phyloP scores from a whole-genome alignment of 352 stramenopile species.

The Thraustochytrium sp. region DNA sequence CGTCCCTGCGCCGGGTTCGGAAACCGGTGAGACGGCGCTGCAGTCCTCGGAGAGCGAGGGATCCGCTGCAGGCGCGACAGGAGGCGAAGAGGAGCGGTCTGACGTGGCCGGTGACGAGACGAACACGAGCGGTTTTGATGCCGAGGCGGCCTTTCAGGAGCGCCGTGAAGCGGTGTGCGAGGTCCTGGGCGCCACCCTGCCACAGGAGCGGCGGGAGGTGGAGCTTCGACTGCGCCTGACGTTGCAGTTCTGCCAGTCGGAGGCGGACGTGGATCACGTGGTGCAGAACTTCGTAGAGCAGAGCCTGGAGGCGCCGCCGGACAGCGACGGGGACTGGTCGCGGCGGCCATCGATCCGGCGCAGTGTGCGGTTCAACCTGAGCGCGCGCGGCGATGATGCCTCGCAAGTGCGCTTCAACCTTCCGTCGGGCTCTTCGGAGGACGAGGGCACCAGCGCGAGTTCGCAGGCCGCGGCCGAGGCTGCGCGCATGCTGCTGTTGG shows the following conservation, averaged over 20 bases:
- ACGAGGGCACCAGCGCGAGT: no score
- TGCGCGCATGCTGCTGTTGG: no score
- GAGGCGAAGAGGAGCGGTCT: no score
- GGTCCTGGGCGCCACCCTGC: neutral
- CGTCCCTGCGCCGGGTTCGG: no score
- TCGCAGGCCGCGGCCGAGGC: no score
- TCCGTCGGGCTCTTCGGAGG: no score
- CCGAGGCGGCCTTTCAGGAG: neutral
- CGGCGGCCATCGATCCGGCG: neutral
- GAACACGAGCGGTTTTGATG: neutral
- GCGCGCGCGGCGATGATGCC: neutral
- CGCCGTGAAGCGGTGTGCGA: neutral
- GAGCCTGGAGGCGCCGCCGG: neutral
- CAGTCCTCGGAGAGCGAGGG: no score
- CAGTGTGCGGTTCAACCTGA: neutral
- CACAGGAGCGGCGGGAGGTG: neutral
- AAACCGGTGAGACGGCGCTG: no score
- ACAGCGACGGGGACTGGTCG: neutral
- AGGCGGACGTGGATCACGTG: neutral
- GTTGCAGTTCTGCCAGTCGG: neutral
- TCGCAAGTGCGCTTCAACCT: neutral
- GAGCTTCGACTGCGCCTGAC: neutral
- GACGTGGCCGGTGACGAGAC: no score
- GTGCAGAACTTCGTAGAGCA: conserved; percentile 15
- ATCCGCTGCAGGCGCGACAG: no score